Percentiles rank a stretch among this genome's conserved stretches.
phyloP scores from a whole-genome alignment of 495 filamentous ascomycete species.

The Saxispiralis lemnorum region DNA sequence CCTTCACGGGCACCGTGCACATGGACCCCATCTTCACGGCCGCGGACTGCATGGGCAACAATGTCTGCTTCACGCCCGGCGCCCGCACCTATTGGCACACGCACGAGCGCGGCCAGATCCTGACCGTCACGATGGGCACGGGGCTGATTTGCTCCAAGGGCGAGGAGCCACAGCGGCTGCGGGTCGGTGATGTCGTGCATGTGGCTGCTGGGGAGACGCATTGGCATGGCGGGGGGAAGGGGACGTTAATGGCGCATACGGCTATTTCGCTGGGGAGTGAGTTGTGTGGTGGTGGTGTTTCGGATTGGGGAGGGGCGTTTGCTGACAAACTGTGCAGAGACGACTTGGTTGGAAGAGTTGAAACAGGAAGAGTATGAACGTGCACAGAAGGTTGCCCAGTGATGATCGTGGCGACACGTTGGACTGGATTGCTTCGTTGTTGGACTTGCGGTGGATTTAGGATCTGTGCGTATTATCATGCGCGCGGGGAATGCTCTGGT shows the following conservation, averaged over 20 bases:
- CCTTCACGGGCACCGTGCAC: slow-evolving; percentile 15
- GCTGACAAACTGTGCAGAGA: slow-evolving; percentile 4
- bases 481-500: no score
- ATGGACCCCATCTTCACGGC: slow-evolving; percentile 15
- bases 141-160: slow-evolving; percentile 14
- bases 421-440: no score
- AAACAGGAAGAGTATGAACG: slow-evolving; percentile 14
- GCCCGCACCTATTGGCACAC: slow-evolving; percentile 12
- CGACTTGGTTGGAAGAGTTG: slow-evolving; percentile 12
- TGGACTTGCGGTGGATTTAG: no score
- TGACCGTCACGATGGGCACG: slow-evolving; percentile 13
- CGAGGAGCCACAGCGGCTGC: slow-evolving; percentile 7
- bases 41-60: slow-evolving; percentile 16
- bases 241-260: slow-evolving; percentile 12
- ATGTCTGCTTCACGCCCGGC: slow-evolving; percentile 15
- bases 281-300: background rate
- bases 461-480: no score
- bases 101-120: slow-evolving; percentile 15
- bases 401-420: no score
- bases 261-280: slow-evolving; percentile 14
- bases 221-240: slow-evolving; percentile 13
- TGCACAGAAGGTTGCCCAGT: slow-evolving; percentile 10
- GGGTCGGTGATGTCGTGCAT: slow-evolving; percentile 16
- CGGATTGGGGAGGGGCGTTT: background rate
- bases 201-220: slow-evolving; percentile 14